These are phyloP conservation scores for Magnusiomyces ingens DNA, from an alignment of 1,139 yeast species.

Conservation along the genomic window DNA sequence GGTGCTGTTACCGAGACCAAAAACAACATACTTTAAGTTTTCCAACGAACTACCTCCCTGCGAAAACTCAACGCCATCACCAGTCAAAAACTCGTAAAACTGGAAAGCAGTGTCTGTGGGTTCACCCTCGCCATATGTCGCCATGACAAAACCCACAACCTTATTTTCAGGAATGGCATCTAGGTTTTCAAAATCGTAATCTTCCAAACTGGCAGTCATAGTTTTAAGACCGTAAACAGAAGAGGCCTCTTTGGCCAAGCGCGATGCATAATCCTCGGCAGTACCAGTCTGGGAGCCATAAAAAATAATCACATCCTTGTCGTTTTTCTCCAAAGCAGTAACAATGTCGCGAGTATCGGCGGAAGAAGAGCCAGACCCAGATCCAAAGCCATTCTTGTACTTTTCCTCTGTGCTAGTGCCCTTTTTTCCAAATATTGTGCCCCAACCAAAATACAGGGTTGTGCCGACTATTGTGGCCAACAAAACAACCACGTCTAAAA, in stretches of 20 bases:
- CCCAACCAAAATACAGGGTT: slow-evolving; percentile 60
- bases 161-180: slow-evolving; percentile 48
- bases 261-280: slow-evolving; percentile 94
- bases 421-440: slow-evolving; percentile 41
- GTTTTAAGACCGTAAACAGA: slow-evolving; percentile 75
- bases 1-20: slow-evolving; percentile 90
- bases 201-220: slow-evolving; percentile 84
- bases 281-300: slow-evolving; percentile 98
- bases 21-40: slow-evolving; percentile 63
- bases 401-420: slow-evolving; percentile 29
- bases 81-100: slow-evolving; percentile 43
- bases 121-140: slow-evolving; percentile 98
- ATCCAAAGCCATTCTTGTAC: slow-evolving; percentile 36
- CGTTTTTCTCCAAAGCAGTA: slow-evolving; percentile 52
- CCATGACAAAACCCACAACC: slow-evolving; percentile 68
- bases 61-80: slow-evolving; percentile 32
- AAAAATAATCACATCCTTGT: slow-evolving; percentile 73
- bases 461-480: slow-evolving; percentile 59
- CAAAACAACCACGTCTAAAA: slow-evolving; percentile 64
- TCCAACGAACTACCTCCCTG: slow-evolving; percentile 44
- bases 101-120: slow-evolving; percentile 90
- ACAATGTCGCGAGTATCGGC: slow-evolving; percentile 52
- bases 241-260: slow-evolving; percentile 81
- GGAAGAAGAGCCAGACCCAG: slow-evolving; percentile 24
- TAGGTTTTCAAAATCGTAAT: slow-evolving; percentile 74